Evolutionary conservation across 108 stramenopile species (phyloP), one percentile per base, ranked within the genome.

Genomic region (Schizochytrium sp.): DNA sequence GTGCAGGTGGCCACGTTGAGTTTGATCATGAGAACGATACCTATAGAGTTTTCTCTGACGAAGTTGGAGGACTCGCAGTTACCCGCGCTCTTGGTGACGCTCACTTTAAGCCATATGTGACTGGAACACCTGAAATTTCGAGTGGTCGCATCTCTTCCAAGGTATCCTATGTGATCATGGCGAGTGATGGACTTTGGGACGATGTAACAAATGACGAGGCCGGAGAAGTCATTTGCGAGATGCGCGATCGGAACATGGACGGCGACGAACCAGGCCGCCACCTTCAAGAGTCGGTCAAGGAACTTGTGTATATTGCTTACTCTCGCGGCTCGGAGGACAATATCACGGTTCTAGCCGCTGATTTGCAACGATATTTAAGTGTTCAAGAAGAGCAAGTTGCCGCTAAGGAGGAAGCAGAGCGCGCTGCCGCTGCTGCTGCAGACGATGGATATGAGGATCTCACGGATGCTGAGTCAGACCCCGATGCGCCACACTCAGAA

Each of bases 101-200:
- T 13, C n/a, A 40, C 7, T 57, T 93, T 17, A 91, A 91, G 76
- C 88, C 58, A 12, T 90, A 59, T 19, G 88, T 90, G 38, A n/a
- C 61, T 10, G 61, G 87, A 12, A 88, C 64, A 4, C 90, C 92
- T 4, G 92, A 92, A 53, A 47, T 92, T 13, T 50, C 61, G 4
- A 53, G 47, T 40, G 19, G 69, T 7, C 60, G 42, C 28, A 28
- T 92, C 10, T 15, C 42, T 0, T 8, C 41, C n/a, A 60, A 50
- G 38, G 91, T 83, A 57, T 12, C 87, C 3, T 92, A 83, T 87
- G 46, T 92, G n/a, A 88, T 92, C 28, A 88, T 92, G 87, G 92
- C 91, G 15, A 89, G 90, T 8, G 92, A 92, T 40, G 92, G 92
- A n/a, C 76, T 92, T 83, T 92, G 92, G 92, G 92, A 92, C 61